A percentile compares a stretch with the other conserved stretches of the same genome.
These are phyloP conservation scores for Pseudomicrostroma phylloplanum DNA, from an alignment of 1,284 basidiomycete species.

Conservation along the genomic window DNA sequence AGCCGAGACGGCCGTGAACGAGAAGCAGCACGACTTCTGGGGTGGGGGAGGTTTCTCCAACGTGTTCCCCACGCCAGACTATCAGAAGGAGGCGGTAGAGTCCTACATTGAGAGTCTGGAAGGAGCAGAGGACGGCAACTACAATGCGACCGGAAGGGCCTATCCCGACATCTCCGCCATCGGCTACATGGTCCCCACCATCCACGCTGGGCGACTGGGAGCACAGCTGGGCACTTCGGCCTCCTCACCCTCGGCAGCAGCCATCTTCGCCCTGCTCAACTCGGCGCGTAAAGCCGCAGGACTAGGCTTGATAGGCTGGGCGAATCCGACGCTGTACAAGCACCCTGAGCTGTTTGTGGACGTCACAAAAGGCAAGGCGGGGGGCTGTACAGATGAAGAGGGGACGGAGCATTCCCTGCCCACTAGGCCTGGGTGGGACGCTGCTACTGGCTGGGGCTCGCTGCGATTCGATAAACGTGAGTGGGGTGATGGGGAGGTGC, in stretches of 20 bases:
- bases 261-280: conserved; percentile 2
- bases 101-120: conserved; percentile 58
- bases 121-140: conserved; percentile 56
- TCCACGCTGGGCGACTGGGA: not conserved
- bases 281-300: conserved; percentile 3
- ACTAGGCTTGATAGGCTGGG: not conserved
- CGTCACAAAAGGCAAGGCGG: conserved; percentile 58
- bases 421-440: conserved; percentile 47
- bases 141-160: conserved; percentile 59
- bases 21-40: conserved; percentile 54
- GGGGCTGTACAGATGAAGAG: conserved; percentile 53
- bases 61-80: conserved; percentile 60
- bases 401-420: conserved; percentile 24
- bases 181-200: conserved; percentile 51
- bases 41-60: conserved; percentile 67
- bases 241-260: conserved; percentile 9
- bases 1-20: conserved; percentile 32
- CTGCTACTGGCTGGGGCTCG: conserved; percentile 18
- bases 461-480: conserved; percentile 13
- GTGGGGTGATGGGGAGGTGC: not conserved
- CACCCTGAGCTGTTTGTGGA: conserved; percentile 56
- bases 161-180: conserved; percentile 68
- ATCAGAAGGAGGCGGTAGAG: conserved; percentile 59
- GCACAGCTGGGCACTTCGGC: conserved; percentile 10
- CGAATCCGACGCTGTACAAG: conserved; percentile 15